These are phyloP conservation scores for Emmonsia crescens DNA, from an alignment of 2,329 filamentous ascomycete genomes.

Conservation along the genomic window DNA sequence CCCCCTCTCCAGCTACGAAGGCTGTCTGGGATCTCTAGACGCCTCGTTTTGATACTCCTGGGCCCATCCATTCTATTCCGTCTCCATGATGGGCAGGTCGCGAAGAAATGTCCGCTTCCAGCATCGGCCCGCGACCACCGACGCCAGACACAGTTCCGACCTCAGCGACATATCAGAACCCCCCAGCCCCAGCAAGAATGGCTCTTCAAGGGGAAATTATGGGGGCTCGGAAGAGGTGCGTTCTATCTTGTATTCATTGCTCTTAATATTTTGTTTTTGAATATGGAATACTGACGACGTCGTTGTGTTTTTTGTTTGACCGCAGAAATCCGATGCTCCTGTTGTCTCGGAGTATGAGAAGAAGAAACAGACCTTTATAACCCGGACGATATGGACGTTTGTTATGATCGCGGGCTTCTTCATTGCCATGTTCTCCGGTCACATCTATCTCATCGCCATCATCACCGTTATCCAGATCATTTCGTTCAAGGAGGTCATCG, in stretches of 20 bases:
- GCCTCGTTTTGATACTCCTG: neutral
- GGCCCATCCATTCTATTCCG: neutral
- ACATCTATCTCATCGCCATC: constrained; percentile 92
- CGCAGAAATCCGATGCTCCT: constrained; percentile 1
- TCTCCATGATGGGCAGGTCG: constrained; percentile 40
- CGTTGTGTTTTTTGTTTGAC: neutral
- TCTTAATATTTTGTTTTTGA: neutral
- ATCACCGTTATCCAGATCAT: constrained; percentile 91
- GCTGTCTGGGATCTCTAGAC: neutral
- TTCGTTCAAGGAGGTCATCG: constrained; percentile 98
- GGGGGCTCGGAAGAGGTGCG: constrained; percentile 21
- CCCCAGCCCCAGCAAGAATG: constrained; percentile 41
- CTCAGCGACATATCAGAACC: constrained; percentile 43
- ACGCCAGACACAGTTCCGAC: constrained; percentile 44
- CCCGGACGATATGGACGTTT: constrained; percentile 92
- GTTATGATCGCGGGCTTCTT: constrained; percentile 97
- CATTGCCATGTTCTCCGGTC: constrained; percentile 80
- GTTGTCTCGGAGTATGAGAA: constrained; percentile 73
- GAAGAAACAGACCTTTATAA: constrained; percentile 97
- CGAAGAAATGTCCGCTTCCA: constrained; percentile 52
- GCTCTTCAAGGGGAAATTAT: constrained; percentile 25
- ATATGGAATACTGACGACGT: neutral
- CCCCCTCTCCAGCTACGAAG: neutral
- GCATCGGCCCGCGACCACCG: constrained; percentile 35
- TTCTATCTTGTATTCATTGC: neutral